Percentiles rank a stretch among this genome's conserved stretches.
Evolutionary conservation across 495 filamentous ascomycete species (phyloP).

Genomic region (Neurospora discreta): DNA sequence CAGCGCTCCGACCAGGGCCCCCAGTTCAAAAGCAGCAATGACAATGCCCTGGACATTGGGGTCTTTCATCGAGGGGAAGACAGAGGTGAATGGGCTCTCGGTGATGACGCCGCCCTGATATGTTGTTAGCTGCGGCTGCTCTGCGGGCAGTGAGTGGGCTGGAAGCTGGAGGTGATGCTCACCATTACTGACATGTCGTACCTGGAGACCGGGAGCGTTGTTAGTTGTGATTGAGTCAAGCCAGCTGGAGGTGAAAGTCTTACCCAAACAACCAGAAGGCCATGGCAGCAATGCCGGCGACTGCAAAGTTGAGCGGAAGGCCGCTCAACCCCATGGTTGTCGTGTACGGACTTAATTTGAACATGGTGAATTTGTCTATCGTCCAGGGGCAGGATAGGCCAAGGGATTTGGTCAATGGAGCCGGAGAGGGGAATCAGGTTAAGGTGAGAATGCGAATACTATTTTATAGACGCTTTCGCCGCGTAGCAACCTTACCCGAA

Average conservation of each 20-base stretch:
- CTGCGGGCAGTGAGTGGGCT: too few relatives aligned
- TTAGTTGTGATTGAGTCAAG: too few relatives aligned
- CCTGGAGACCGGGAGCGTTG: too few relatives aligned
- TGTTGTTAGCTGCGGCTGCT: background rate
- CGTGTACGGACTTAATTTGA: background rate
- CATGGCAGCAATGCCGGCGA: background rate
- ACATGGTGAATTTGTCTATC: background rate
- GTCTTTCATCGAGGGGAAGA: background rate
- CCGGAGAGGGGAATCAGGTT: background rate
- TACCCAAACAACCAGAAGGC: background rate
- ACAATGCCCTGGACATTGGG: conserved; percentile 24
- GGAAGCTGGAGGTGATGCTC: background rate
- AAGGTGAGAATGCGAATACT: background rate
- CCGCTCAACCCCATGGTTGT: background rate
- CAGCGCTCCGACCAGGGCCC: conserved; percentile 50
- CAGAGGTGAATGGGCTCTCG: background rate
- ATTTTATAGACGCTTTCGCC: background rate
- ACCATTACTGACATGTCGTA: background rate
- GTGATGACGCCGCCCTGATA: background rate
- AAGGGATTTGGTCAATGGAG: background rate
- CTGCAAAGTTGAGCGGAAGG: background rate
- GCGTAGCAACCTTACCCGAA: background rate
- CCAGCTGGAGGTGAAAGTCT: too few relatives aligned
- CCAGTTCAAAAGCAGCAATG: conserved; percentile 44
- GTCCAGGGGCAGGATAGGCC: background rate